Evolutionary conservation across 2,329 filamentous ascomycete species (phyloP).

Genomic region (Zopfia rhizophila): DNA sequence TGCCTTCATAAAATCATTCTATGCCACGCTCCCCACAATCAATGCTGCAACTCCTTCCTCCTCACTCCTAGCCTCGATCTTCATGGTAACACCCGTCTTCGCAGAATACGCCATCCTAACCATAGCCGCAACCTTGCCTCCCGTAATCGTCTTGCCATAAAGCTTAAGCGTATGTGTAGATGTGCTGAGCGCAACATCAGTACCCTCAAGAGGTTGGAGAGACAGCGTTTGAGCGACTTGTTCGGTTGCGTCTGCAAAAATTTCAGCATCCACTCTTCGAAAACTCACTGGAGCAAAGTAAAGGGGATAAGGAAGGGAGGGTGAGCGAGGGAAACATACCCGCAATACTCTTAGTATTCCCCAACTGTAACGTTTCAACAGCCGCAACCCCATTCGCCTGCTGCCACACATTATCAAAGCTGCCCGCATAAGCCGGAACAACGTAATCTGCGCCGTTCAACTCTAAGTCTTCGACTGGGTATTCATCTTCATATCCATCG

Average conservation of each 20-base stretch:
- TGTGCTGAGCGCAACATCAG: constrained; percentile 86
- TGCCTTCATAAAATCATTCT: too few relatives aligned
- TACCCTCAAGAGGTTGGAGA: constrained; percentile 92
- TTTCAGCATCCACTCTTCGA: constrained; percentile 25
- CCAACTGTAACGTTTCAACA: constrained; percentile 88
- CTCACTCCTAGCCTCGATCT: constrained; percentile 91
- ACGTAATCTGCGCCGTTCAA: constrained; percentile 93
- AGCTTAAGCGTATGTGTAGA: constrained; percentile 95
- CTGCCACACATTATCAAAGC: constrained; percentile 96
- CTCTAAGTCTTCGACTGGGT: constrained; percentile 94
- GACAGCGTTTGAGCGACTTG: constrained; percentile 87
- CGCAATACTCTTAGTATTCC: constrained; percentile 89
- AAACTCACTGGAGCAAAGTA: not conserved
- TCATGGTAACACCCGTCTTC: constrained; percentile 94
- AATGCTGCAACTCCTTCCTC: constrained; percentile 89
- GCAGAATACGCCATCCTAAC: constrained; percentile 94
- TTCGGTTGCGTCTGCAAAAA: constrained; percentile 82
- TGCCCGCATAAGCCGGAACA: constrained; percentile 90
- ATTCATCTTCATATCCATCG: constrained; percentile 93
- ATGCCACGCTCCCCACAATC: constrained; percentile 86
- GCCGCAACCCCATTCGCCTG: constrained; percentile 91
- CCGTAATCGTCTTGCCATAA: constrained; percentile 92
- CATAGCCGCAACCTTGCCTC: constrained; percentile 86
- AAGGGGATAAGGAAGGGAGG: not conserved
- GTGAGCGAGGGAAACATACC: constrained; percentile 68